These are phyloP conservation scores for Trypanosoma congolense DNA, from an alignment of 208 protist genomes.

Conservation along the genomic window DNA sequence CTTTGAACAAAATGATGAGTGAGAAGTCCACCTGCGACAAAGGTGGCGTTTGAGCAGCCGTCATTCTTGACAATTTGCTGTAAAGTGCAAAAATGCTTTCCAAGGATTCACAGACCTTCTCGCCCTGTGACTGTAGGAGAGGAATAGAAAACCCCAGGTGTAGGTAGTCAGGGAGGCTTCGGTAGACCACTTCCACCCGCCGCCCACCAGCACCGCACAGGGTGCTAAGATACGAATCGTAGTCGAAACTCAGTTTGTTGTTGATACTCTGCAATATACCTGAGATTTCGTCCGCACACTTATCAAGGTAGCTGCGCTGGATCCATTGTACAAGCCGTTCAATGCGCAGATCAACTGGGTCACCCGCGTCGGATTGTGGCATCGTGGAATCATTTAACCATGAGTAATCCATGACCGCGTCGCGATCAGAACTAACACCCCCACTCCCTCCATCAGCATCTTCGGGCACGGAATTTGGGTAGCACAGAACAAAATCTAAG, in stretches of 20 bases:
- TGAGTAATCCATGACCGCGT: conserved; percentile 31
- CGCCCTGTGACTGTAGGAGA: conserved; percentile 18
- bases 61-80: conserved; percentile 26
- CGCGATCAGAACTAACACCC: conserved; percentile 3
- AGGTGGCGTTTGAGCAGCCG: conserved; percentile 2
- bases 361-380: conserved; percentile 19
- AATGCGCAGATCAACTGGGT: conserved; percentile 19
- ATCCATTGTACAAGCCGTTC: conserved; percentile 34
- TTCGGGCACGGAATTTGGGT: not conserved
- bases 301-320: conserved; percentile 24
- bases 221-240: conserved; percentile 29
- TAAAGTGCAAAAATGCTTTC: conserved; percentile 35
- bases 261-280: conserved; percentile 22
- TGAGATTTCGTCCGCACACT: conserved; percentile 18
- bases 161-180: conserved; percentile 1
- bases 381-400: conserved; percentile 24
- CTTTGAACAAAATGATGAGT: conserved; percentile 20
- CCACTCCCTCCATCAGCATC: not conserved
- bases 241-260: conserved; percentile 31
- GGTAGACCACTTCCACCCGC: conserved; percentile 20
- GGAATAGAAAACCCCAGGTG: conserved; percentile 33
- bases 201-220: conserved; percentile 7
- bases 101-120: conserved; percentile 15
- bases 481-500: conserved; percentile 49
- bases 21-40: conserved; percentile 24